phyloP scores from a whole-genome alignment of 1,139 yeast genomes.

The Taphrina populina region DNA sequence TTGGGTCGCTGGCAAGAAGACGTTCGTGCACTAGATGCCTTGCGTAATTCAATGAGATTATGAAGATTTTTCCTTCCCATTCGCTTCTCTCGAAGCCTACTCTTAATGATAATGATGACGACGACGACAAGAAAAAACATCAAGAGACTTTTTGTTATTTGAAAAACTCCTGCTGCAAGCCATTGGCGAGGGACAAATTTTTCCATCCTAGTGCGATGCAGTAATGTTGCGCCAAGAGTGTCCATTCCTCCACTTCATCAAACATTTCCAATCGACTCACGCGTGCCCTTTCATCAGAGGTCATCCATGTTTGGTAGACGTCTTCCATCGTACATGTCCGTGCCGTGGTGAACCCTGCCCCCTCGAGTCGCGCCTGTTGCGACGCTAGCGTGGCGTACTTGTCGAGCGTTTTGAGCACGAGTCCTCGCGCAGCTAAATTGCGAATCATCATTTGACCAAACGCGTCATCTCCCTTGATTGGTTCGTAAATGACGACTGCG shows the following conservation, averaged over 20 bases:
- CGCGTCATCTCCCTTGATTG: constrained; percentile 66
- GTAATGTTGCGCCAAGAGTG: constrained; percentile 72
- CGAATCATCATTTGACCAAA: constrained; percentile 82
- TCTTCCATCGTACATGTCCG: constrained; percentile 59
- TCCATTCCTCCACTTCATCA: constrained; percentile 87
- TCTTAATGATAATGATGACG: no score
- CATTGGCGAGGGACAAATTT: no score
- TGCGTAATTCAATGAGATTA: constrained; percentile 7
- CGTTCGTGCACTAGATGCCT: constrained; percentile 16
- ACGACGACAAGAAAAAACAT: no score
- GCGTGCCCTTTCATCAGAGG: constrained; percentile 49
- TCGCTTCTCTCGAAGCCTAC: no score
- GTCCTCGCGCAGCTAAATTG: constrained; percentile 66
- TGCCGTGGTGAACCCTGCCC: constrained; percentile 41
- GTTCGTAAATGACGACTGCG: constrained; percentile 64
- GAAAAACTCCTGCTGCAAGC: no score
- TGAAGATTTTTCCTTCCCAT: no score
- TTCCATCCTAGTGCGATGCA: constrained; percentile 51
- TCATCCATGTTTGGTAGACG: constrained; percentile 61
- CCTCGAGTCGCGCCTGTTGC: constrained; percentile 49
- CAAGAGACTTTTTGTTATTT: no score
- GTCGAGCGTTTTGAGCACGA: constrained; percentile 64
- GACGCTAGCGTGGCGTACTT: constrained; percentile 53
- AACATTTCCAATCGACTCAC: constrained; percentile 62
- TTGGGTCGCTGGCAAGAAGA: constrained; percentile 28